Evolutionary conservation across 179 eudicot genomes (phyloP), one percentile per base, ranked within the genome.

Genomic region (Drosera spatulata): DNA sequence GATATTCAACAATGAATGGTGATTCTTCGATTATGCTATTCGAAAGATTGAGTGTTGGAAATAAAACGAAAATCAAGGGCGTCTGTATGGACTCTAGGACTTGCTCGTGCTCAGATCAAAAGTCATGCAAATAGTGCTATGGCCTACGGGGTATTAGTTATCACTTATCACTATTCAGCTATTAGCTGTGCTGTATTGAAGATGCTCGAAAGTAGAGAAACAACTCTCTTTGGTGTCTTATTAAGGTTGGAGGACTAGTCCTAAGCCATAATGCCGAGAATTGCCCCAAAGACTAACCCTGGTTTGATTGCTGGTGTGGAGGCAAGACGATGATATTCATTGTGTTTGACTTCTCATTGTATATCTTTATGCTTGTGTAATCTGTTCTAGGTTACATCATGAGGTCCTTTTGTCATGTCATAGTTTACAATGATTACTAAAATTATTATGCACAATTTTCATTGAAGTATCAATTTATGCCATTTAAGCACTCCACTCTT

Each of bases 1-100:
- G 50, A 41, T 49, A 52, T n/a, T 47, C 65, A 54, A 38, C 64
- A 13, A 46, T 44, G 42, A 56, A 58, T 57, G 65, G 64, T 52
- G 47, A 53, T 10, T 56, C 14, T 39, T 55, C 39, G 60, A n/a
- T 22, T 22, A 22, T 22, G 1, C 33, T 22, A 22, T 22, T 22
- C 33, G 33, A 22, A 22, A 22, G 33, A 22, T 22, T 22, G 33
- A 22, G 33, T 22, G 33, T 22, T 22, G 33, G 33, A 22, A 22
- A 22, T 22, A 22, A 22, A 22, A 22, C 33, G 0, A 22, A 22
- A 22, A 22, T 22, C 33, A 22, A 22, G 33, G 33, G 33, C 33
- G 0, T 22, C 33, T 22, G 33, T 22, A 22, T 22, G 33, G 33
- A 22, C 0, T 22, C 33, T 22, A 22, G 33, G 33, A 22, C 33